Conservation (phyloP, 2,329 filamentous ascomycete genomes). For the Blumeria graminis region DNA sequence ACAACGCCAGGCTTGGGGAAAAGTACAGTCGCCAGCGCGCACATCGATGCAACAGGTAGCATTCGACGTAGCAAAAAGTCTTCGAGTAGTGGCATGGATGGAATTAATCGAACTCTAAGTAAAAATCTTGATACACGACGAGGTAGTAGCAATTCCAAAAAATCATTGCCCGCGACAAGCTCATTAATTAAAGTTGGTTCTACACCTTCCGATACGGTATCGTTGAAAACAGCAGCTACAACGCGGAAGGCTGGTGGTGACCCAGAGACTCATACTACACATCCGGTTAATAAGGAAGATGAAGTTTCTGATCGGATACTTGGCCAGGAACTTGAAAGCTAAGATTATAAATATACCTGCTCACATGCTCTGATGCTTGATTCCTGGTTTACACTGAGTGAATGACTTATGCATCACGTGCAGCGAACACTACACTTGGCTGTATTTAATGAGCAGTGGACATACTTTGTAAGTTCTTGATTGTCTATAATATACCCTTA, state of each 20-base stretch:
- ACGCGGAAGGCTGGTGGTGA: slow-evolving; percentile 7
- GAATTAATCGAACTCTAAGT: slow-evolving; percentile 53
- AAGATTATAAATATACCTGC: no score
- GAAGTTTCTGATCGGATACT: neutral
- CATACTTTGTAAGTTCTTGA: no score
- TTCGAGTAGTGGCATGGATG: slow-evolving; percentile 34
- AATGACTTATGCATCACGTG: no score
- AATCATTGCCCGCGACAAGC: slow-evolving; percentile 28
- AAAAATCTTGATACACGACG: slow-evolving; percentile 81
- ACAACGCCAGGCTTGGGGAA: slow-evolving; percentile 83
- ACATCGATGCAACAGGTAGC: slow-evolving; percentile 65
- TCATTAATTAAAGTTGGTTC: slow-evolving; percentile 9
- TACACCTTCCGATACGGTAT: slow-evolving; percentile 8
- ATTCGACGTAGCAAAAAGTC: slow-evolving; percentile 23
- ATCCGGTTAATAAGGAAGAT: neutral
- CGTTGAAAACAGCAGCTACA: slow-evolving; percentile 8
- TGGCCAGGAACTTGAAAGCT: no score
- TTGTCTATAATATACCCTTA: no score
- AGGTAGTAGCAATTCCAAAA: slow-evolving; percentile 68
- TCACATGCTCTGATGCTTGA: no score
- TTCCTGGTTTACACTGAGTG: no score
- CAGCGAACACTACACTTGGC: no score
- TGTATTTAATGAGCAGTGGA: no score
- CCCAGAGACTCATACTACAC: slow-evolving; percentile 7
- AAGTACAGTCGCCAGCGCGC: slow-evolving; percentile 70